Evolutionary conservation across 148 eudicot species (phyloP).

Genomic region (Spergularia marina): DNA sequence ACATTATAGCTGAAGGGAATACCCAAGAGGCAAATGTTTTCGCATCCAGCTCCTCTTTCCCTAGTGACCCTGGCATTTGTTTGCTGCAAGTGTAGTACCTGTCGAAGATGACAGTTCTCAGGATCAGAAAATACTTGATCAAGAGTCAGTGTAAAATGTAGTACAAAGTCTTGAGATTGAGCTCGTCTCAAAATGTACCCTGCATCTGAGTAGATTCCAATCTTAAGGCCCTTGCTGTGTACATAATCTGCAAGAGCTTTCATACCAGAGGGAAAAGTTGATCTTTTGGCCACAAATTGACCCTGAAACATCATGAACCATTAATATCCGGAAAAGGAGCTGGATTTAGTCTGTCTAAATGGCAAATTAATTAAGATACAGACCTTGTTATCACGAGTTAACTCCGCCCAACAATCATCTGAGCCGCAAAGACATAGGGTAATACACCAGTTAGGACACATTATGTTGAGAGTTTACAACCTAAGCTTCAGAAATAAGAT

Average conservation of each 20-base stretch:
- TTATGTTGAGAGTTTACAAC: neutral
- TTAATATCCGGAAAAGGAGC: neutral
- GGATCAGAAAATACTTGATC: neutral
- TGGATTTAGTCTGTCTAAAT: neutral
- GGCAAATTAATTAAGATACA: neutral
- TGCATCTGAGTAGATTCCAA: slow-evolving; percentile 42
- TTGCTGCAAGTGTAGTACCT: slow-evolving; percentile 67
- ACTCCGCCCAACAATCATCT: slow-evolving; percentile 98
- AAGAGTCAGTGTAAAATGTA: neutral
- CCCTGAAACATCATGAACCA: slow-evolving; percentile 19
- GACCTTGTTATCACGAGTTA: slow-evolving; percentile 57
- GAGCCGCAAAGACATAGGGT: slow-evolving; percentile 13
- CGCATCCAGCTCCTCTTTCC: slow-evolving; percentile 76
- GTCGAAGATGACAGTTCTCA: slow-evolving; percentile 2
- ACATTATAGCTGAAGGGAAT: neutral
- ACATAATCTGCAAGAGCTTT: slow-evolving; percentile 43
- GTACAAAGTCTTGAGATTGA: neutral
- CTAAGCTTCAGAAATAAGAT: neutral
- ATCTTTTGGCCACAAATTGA: slow-evolving; percentile 31
- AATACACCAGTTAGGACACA: neutral
- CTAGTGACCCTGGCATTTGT: slow-evolving; percentile 82
- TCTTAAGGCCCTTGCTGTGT: slow-evolving; percentile 41
- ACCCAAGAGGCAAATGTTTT: slow-evolving; percentile 90
- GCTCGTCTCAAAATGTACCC: slow-evolving; percentile 22
- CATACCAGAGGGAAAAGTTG: slow-evolving; percentile 41